Evolutionary conservation across 352 stramenopile genomes (phyloP), one percentile per base, ranked within the genome.

Genomic region (Pythium folliculosum): DNA sequence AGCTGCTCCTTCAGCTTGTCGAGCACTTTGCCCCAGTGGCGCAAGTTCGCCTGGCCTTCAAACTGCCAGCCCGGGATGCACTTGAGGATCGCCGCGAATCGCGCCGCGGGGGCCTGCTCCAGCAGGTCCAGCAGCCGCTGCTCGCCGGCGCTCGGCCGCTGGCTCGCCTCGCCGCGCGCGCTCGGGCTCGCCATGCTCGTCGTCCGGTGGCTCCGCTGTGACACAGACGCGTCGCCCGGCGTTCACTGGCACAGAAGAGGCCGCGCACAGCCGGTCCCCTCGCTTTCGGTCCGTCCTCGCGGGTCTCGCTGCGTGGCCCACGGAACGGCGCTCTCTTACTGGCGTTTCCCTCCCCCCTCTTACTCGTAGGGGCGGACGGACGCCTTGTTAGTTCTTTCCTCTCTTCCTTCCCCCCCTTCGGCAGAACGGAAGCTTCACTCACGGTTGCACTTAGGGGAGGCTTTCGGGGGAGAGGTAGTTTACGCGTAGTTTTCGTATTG

Each of bases 61-160:
- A 92, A 87, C 22, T 85, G 81, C 88, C 88, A 96, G 9, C 82
- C 81, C 14, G 80, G 79, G 17, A 94, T 71, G 19, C 81, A 92
- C 63, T 81, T 81, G 47, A 96, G 69, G 51, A 94, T 62, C 32
- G 78, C 77, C 43, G 72, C 67, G 25, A 96, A 69, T 5, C 76
- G 79, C 60, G 70, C 60, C 5, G 82, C 73, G 3, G 76, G 63
- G 17, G 77, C 76, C 19, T 82, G 72, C 40, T 90, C 65, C 5
- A 96, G 54, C 35, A 91, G 65, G 25, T 92, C 77, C 40, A 93
- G 77, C 23, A 96, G 67, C 32, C 81, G 80, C 52, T 65, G 66
- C 60, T 96, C 88, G 47, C 80, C 77, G 22, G 74, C 68, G 35
- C 60, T 81, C 47, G 84, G 80, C 57, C 73, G 78, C 45, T 57